These are phyloP conservation scores for Leptographium procerum DNA, from an alignment of 2,329 filamentous ascomycete species.

Conservation along the genomic window DNA sequence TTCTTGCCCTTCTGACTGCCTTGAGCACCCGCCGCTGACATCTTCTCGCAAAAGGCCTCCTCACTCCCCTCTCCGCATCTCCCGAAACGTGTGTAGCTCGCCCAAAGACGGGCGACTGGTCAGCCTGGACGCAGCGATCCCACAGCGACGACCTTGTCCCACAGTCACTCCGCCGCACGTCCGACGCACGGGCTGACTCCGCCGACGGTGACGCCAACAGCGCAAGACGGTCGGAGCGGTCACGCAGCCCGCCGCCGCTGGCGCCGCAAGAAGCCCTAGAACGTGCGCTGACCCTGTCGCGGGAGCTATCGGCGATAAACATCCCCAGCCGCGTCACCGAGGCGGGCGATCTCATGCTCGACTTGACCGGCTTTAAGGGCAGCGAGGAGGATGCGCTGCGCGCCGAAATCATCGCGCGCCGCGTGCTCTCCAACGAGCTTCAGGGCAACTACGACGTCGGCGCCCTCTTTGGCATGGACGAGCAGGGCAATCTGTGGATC, in stretches of 20 bases:
- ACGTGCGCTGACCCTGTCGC: constrained; percentile 73
- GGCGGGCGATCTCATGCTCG: constrained; percentile 87
- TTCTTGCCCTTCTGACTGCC: neutral
- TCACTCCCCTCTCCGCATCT: constrained; percentile 43
- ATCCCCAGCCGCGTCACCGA: constrained; percentile 91
- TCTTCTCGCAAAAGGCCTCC: constrained; percentile 25
- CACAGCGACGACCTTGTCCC: constrained; percentile 46
- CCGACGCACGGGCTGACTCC: constrained; percentile 21
- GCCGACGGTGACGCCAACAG: constrained; percentile 28
- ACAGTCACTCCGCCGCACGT: constrained; percentile 28
- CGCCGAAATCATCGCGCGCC: constrained; percentile 85
- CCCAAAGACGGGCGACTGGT: constrained; percentile 41
- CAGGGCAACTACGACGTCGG: constrained; percentile 96
- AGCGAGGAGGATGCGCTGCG: constrained; percentile 85
- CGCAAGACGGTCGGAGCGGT: constrained; percentile 39
- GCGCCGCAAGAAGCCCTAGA: constrained; percentile 66
- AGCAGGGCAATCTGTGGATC: constrained; percentile 97
- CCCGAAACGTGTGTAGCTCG: constrained; percentile 36
- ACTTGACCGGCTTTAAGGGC: constrained; percentile 95
- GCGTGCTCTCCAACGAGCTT: constrained; percentile 83
- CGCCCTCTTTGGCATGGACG: constrained; percentile 86
- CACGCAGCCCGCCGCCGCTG: constrained; percentile 66
- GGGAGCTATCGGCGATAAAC: constrained; percentile 78
- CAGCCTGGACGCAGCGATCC: constrained; percentile 28
- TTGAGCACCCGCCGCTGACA: too few relatives aligned